These are phyloP conservation scores for Suhomyces kunorum DNA, from an alignment of 1,139 yeast genomes.

Conservation along the genomic window DNA sequence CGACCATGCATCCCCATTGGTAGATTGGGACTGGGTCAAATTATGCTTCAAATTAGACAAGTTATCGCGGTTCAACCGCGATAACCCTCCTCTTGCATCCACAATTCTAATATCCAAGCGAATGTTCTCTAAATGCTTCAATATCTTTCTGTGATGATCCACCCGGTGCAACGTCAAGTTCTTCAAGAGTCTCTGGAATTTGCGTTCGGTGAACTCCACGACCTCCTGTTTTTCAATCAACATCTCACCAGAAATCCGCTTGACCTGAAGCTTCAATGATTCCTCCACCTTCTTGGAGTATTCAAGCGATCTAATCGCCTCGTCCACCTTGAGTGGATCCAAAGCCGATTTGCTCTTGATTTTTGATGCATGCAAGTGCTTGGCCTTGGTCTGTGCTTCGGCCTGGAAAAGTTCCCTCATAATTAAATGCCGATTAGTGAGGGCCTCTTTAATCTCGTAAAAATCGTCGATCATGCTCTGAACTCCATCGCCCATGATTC, in stretches of 20 bases:
- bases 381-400: constrained; percentile 68
- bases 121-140: constrained; percentile 73
- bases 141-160: constrained; percentile 81
- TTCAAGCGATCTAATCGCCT: constrained; percentile 78
- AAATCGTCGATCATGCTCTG: constrained; percentile 69
- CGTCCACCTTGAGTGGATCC: constrained; percentile 88
- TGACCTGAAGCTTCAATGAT: constrained; percentile 69
- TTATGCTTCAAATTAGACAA: constrained; percentile 49
- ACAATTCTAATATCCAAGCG: constrained; percentile 74
- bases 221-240: constrained; percentile 66
- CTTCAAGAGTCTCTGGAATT: constrained; percentile 56
- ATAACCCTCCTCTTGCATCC: constrained; percentile 78
- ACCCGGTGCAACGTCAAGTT: constrained; percentile 69
- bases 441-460: constrained; percentile 85
- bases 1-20: constrained; percentile 62
- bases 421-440: constrained; percentile 86
- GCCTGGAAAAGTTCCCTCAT: constrained; percentile 88
- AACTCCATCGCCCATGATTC: constrained; percentile 76
- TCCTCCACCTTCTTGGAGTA: constrained; percentile 80
- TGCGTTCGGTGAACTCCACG: constrained; percentile 54
- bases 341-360: constrained; percentile 73
- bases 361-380: constrained; percentile 73
- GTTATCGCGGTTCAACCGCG: constrained; percentile 78
- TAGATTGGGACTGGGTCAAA: constrained; percentile 50
- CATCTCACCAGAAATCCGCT: constrained; percentile 85